Base-by-base conservation (phyloP, 2,329 filamentous ascomycete genomes). In the Diaporthe humulicola region DNA sequence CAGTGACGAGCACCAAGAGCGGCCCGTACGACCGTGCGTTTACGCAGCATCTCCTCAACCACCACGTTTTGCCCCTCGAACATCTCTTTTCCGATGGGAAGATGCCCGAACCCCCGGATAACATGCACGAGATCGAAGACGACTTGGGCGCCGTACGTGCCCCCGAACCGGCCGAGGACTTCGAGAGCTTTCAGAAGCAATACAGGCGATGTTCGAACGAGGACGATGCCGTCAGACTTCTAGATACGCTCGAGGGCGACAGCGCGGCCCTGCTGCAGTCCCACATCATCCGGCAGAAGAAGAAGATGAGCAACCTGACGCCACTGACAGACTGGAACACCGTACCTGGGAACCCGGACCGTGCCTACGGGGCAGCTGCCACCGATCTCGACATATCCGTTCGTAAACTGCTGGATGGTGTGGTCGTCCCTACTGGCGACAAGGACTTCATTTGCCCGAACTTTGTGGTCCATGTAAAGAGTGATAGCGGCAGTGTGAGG, bases 361-460 rank as follows among this genome's bases (percentile, higher is more conserved):
- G 38, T 30, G 36, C 38, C 17, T 66, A 66, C 14, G 61, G 38
- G 7, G 40, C 61, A 50, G 22, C 12, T 4, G 22, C 19, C 12
- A 48, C 10, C 25, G 40, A 48, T 12, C 61, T 50, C 19, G 14
- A 48, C 17, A 30, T 7, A 9, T 19, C 25, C 42, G 33, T 66
- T 40, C 38, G 38, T 25, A 1, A 33, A n/a, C 10, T 15, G 30
- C 33, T 66, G 40, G 61, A 22, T 9, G 38, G 9, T 12, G 30
- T 30, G 61, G 30, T 66, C 25, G 38, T 66, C 9, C 61, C 61
- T 19, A 66, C 42, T 4, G 17, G 9, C 30, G 17, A 30, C n/a
- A 66, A 33, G 25, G 61, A 66, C 12, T 50, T 50, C 45, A 45
- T 66, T 15, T 66, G 61, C 48, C 40, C 61, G 5, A 66, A 66